Evolutionary conservation across 176 grass and related monocot genomes (phyloP), one percentile per base, ranked within the genome.

Genomic region (Elymus sibiricus): DNA sequence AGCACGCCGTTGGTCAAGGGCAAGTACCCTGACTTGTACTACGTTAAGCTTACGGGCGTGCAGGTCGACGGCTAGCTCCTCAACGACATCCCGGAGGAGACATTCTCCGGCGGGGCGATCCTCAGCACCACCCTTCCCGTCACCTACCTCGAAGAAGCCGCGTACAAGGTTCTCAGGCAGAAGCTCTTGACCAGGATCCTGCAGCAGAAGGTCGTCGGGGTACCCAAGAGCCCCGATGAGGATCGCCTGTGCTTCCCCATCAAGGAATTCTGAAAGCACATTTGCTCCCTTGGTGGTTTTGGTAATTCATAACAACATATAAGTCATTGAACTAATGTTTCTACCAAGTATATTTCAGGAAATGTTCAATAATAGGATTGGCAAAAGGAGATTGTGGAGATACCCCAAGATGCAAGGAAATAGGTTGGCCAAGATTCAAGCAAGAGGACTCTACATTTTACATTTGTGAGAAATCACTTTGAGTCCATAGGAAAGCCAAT

Each of bases 81-180:
- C 56, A 60, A 9, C 0, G 56, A 11, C 56, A 60, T 60, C 56
- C 56, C 56, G 7, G 65, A 49, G 17, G 43, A n/a, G 26, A 53
- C 68, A 2, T 75, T 82, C 46, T 49, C 46, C 26, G 55, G 86
- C 11, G 79, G 86, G 5, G 79, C 76, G 38, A 16, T 77, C 34
- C 12, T 88, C 1, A 82, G 61, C 65, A 88, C 80, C 11, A 79
- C 77, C 38, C 3, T 32, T 3, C 86, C 86, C 0, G 29, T 77
- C 11, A 88, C 79, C 35, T 83, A 31, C 86, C 79, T 84, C 17
- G 58, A 83, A 3, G 16, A 42, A 13, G 42, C n/a, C 7, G 86
- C 61, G 13, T 88, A 78, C 74, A 16, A 28, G 17, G 43, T 77
- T 4, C 38, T 59, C 7, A 51, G 56, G 12, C 1, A 28, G 8